A percentile compares a stretch with the other conserved stretches of the same genome.
Conservation (phyloP, 1,284 basidiomycete genomes). For the Fistulinella staudtii region DNA sequence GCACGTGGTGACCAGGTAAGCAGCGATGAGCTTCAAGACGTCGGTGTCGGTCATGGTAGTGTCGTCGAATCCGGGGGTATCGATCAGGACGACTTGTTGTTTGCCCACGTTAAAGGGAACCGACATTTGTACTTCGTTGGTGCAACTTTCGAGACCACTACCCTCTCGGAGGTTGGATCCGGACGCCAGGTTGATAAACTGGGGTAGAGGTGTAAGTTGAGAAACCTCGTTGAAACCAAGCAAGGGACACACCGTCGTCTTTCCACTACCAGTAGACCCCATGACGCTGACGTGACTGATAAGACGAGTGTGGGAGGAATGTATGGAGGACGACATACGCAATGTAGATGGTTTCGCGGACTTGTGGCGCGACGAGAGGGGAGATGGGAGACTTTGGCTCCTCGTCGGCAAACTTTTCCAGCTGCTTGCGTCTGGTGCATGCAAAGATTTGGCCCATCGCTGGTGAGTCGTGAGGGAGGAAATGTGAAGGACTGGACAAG, state of each 20-base stretch:
- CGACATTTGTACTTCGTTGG: conserved; percentile 34
- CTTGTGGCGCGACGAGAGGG: conserved; percentile 7
- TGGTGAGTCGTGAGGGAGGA: conserved; percentile 14
- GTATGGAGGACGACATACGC: conserved; percentile 19
- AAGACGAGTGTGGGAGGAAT: conserved; percentile 12
- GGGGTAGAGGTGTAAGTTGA: conserved; percentile 9
- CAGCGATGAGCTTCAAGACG: conserved; percentile 36
- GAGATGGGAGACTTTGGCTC: conserved; percentile 22
- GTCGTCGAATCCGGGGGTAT: conserved; percentile 40
- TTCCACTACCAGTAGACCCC: conserved; percentile 35
- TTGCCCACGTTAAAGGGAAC: conserved; percentile 27
- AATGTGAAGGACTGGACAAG: conserved; percentile 11
- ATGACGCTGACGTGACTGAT: conserved; percentile 32
- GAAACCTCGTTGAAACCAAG: neutral
- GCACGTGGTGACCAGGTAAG: conserved; percentile 34
- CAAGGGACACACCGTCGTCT: conserved; percentile 30
- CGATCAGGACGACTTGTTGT: conserved; percentile 32
- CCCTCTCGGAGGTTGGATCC: conserved; percentile 33
- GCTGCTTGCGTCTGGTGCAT: conserved; percentile 28
- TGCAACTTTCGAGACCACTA: conserved; percentile 34
- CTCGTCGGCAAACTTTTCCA: conserved; percentile 27
- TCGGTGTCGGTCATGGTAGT: conserved; percentile 35
- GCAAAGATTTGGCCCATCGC: conserved; percentile 29
- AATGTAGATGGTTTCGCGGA: conserved; percentile 30
- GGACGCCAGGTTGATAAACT: conserved; percentile 39